Evolutionary conservation across 805 yeast species (phyloP).

Genomic region (Nakazawaea peltata): DNA sequence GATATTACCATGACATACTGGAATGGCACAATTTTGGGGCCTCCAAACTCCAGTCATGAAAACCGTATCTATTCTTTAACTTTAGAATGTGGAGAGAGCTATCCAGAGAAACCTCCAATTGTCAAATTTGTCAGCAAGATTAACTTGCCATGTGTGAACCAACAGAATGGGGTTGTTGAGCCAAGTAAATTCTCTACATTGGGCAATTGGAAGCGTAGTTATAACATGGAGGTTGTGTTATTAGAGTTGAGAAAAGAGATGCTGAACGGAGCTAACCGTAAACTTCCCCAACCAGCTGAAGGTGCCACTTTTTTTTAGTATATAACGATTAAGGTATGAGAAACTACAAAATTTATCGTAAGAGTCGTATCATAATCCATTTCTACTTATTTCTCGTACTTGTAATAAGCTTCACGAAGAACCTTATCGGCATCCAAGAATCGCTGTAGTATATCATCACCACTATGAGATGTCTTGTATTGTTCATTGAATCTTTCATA

Average conservation of each 20-base stretch:
- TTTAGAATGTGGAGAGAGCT: slow-evolving; percentile 72
- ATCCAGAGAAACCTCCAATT: slow-evolving; percentile 85
- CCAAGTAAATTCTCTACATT: slow-evolving; percentile 54
- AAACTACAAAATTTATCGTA: too few relatives aligned
- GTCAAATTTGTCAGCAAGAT: slow-evolving; percentile 77
- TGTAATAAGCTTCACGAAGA: slow-evolving; percentile 13
- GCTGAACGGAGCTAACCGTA: slow-evolving; percentile 79
- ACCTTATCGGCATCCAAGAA: slow-evolving; percentile 24
- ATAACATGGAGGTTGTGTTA: slow-evolving; percentile 88
- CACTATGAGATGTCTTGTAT: slow-evolving; percentile 7
- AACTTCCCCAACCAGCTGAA: slow-evolving; percentile 86
- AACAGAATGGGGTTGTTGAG: slow-evolving; percentile 45
- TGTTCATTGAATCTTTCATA: slow-evolving; percentile 12
- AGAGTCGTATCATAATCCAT: too few relatives aligned
- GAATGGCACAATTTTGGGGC: slow-evolving; percentile 98
- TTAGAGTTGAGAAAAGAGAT: slow-evolving; percentile 84
- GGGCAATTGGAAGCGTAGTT: slow-evolving; percentile 80
- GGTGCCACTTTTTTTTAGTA: slow-evolving; percentile 43
- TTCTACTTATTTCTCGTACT: background rate
- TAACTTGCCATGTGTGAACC: slow-evolving; percentile 88
- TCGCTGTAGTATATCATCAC: slow-evolving; percentile 14
- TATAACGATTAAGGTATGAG: too few relatives aligned
- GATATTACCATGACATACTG: slow-evolving; percentile 92
- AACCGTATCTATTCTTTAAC: slow-evolving; percentile 84
- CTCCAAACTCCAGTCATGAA: slow-evolving; percentile 78